These are phyloP conservation scores for Elaeis guineensis DNA, from an alignment of 176 grass and related monocot species.

Conservation along the genomic window DNA sequence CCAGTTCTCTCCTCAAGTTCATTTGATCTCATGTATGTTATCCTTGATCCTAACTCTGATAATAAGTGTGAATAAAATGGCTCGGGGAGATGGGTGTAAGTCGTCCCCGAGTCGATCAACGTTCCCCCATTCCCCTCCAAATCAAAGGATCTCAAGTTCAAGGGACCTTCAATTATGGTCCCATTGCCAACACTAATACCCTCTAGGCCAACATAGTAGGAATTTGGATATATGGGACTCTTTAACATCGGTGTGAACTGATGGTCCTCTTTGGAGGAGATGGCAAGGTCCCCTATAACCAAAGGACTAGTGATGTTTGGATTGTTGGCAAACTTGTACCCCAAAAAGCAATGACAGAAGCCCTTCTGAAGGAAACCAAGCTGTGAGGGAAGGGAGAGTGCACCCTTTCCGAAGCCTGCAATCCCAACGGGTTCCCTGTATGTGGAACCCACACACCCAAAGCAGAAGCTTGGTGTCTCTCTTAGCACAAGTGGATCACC, in stretches of 20 bases:
- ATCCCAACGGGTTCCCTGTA: slow-evolving; percentile 40
- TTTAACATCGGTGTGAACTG: slow-evolving; percentile 42
- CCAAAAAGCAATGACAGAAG: slow-evolving; percentile 52
- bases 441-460: slow-evolving; percentile 41
- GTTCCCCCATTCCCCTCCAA: slow-evolving; percentile 23
- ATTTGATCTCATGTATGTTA: slow-evolving; percentile 6
- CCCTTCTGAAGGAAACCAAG: slow-evolving; percentile 37
- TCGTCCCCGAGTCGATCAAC: slow-evolving; percentile 40
- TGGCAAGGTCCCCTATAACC: slow-evolving; percentile 35
- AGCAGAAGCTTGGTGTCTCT: slow-evolving; percentile 21
- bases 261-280: slow-evolving; percentile 17
- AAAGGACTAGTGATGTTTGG: slow-evolving; percentile 34
- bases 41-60: not conserved
- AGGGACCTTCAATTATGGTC: not conserved
- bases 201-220: slow-evolving; percentile 37
- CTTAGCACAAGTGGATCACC: not conserved
- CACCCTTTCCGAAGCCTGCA: slow-evolving; percentile 41
- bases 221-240: slow-evolving; percentile 27
- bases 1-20: slow-evolving; percentile 12
- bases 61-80: slow-evolving; percentile 26
- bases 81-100: slow-evolving; percentile 36
- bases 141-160: slow-evolving; percentile 9
- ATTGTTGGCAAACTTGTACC: slow-evolving; percentile 31
- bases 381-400: slow-evolving; percentile 30
- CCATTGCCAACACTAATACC: slow-evolving; percentile 7